Percentiles rank a stretch among this genome's conserved stretches.
These are phyloP conservation scores for Phoma sp. DNA, from an alignment of 2,329 filamentous ascomycete species.

Conservation along the genomic window DNA sequence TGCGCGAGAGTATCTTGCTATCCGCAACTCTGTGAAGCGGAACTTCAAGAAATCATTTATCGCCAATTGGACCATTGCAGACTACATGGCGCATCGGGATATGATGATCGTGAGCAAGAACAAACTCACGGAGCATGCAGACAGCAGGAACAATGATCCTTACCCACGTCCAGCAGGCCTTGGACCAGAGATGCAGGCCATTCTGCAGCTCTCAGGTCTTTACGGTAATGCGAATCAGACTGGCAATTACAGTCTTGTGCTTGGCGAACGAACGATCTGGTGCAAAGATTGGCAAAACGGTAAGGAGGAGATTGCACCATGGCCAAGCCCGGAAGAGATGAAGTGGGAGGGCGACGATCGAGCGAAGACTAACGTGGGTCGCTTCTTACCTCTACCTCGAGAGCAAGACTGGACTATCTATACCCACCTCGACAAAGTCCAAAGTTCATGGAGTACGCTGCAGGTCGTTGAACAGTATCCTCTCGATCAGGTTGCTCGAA, in stretches of 20 bases:
- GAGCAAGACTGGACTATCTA: constrained; percentile 44
- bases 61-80: constrained; percentile 39
- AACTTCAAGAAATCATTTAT: constrained; percentile 43
- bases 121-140: constrained; percentile 20
- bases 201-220: constrained; percentile 23
- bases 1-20: constrained; percentile 36
- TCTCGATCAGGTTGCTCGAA: constrained; percentile 47
- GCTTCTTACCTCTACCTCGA: constrained; percentile 53
- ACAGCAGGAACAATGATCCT: constrained; percentile 20
- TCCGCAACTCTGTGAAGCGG: constrained; percentile 45
- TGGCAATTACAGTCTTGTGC: constrained; percentile 39
- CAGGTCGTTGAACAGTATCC: constrained; percentile 45
- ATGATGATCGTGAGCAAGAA: constrained; percentile 29
- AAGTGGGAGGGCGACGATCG: constrained; percentile 57
- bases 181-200: constrained; percentile 16
- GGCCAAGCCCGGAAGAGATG: constrained; percentile 50
- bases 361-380: constrained; percentile 50
- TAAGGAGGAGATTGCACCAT: constrained; percentile 48
- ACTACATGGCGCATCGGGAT: constrained; percentile 42
- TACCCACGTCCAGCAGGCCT: constrained; percentile 7
- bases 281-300: constrained; percentile 40
- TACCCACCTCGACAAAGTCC: constrained; percentile 26
- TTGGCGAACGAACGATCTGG: constrained; percentile 51
- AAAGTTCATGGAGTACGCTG: constrained; percentile 48
- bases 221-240: constrained; percentile 30